Conservation (phyloP, 805 yeast species). For the Candida jianshihensis region DNA sequence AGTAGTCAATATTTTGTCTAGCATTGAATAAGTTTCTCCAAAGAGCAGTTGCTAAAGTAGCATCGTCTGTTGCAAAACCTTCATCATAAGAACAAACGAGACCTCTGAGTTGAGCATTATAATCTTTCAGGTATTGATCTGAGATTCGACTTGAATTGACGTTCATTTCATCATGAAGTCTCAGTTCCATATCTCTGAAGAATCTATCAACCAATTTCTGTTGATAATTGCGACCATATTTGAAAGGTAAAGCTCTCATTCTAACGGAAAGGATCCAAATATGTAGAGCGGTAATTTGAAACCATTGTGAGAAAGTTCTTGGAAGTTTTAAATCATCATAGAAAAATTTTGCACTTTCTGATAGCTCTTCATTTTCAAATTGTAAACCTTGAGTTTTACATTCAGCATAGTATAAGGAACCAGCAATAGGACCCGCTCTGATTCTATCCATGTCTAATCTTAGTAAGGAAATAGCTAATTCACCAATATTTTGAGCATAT, state of each 20-base stretch:
- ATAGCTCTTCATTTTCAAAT: constrained; percentile 64
- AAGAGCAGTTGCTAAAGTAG: constrained; percentile 67
- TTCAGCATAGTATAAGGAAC: constrained; percentile 76
- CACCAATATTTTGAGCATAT: constrained; percentile 56
- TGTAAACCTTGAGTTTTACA: constrained; percentile 82
- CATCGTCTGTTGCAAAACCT: constrained; percentile 74
- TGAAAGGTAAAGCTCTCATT: constrained; percentile 94
- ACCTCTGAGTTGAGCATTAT: constrained; percentile 86
- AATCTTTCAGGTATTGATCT: constrained; percentile 82
- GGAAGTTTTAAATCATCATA: constrained; percentile 81
- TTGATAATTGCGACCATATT: constrained; percentile 83
- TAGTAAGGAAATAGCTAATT: constrained; percentile 50
- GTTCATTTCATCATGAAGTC: constrained; percentile 80
- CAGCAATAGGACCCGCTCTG: constrained; percentile 92
- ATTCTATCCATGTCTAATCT: constrained; percentile 85
- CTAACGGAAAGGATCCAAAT: constrained; percentile 91
- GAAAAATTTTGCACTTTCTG: constrained; percentile 74
- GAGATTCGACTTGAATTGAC: constrained; percentile 75
- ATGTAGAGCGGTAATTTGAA: constrained; percentile 84
- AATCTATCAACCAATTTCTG: constrained; percentile 86
- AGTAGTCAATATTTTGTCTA: constrained; percentile 69
- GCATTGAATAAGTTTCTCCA: constrained; percentile 93
- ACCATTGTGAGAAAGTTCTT: constrained; percentile 90
- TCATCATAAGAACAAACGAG: constrained; percentile 88
- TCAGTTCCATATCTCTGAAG: constrained; percentile 82